Evolutionary conservation across 192 early-diverging fungal species (phyloP).

Genomic region (Umbelopsis ramanniana): DNA sequence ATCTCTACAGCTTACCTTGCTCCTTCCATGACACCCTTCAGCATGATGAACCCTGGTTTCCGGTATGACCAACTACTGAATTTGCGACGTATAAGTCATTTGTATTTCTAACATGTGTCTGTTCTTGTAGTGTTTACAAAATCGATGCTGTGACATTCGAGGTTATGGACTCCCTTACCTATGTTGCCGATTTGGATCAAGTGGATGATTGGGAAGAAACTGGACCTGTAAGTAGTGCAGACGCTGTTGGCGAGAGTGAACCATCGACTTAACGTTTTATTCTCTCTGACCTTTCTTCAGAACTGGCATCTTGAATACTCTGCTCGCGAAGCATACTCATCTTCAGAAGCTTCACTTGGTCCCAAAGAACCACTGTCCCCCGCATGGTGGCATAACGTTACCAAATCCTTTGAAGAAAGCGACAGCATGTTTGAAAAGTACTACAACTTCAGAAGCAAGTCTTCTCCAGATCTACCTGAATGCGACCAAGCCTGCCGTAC

Average conservation of each 20-base stretch:
- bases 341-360: conserved; percentile 25
- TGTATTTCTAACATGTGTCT: not conserved
- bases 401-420: conserved; percentile 43
- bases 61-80: conserved; percentile 26
- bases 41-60: conserved; percentile 57
- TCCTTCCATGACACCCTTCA: conserved; percentile 57
- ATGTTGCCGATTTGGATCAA: conserved; percentile 53
- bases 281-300: conserved; percentile 19
- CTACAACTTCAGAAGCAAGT: conserved; percentile 45
- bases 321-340: conserved; percentile 46
- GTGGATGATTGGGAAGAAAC: conserved; percentile 43
- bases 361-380: conserved; percentile 39
- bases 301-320: conserved; percentile 63
- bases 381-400: conserved; percentile 60
- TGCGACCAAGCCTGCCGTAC: conserved; percentile 32
- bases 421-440: conserved; percentile 47
- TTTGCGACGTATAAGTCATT: not conserved
- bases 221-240: conserved; percentile 32
- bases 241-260: not conserved
- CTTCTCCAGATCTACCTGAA: conserved; percentile 28
- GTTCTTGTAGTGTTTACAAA: conserved; percentile 46
- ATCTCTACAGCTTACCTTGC: conserved; percentile 53
- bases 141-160: conserved; percentile 58
- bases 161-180: conserved; percentile 57
- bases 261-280: not conserved